Evolutionary conservation across 805 yeast genomes (phyloP), one percentile per base, ranked within the genome.

Genomic region (Kuraishia piskuri): DNA sequence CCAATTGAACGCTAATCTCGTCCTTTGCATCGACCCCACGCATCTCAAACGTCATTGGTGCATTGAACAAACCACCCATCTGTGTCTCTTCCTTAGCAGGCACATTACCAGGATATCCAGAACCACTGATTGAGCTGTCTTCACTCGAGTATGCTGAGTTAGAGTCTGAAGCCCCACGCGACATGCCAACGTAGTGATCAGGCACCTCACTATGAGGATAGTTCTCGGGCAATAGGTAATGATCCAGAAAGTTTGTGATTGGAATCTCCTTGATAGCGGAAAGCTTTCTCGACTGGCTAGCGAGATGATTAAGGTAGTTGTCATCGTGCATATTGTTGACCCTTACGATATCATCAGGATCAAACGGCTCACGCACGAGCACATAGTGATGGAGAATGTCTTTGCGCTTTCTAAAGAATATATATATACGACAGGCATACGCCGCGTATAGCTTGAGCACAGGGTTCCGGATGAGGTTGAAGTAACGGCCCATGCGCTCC

Each of bases 331-430:
- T 31, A n/a, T 20, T 25, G 23, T 22, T 17, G 3, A 25, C 50
- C 23, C 37, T 20, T 21, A 20, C 22, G 46, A 49, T 22, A 20
- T 37, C 51, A 7, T 36, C 46, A 3, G 22, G 46, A 12, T n/a
- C 22, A 44, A 49, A 49, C 12, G 51, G 51, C 24, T 49, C 51
- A 19, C 26, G 40, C n/a, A 49, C 25, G 2, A 49, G 26, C 8
- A 49, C 19, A 5, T 17, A 10, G 4, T n/a, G 23, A 19, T 37
- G 19, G 4, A 49, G 46, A 2, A 49, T 31, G 17, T 37, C 17
- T 25, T 21, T 14, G 6, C 51, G 19, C 26, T 49, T 49, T n/a
- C 22, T 22, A 14, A 49, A 49, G 25, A 49, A 49, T 9, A 7
- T 49, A 9, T 17, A 31, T 23, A 31, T 19, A 10, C 51, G 22